Conservation (phyloP, 2,329 filamentous ascomycete species). For the Verticillium zaregamsianum region DNA sequence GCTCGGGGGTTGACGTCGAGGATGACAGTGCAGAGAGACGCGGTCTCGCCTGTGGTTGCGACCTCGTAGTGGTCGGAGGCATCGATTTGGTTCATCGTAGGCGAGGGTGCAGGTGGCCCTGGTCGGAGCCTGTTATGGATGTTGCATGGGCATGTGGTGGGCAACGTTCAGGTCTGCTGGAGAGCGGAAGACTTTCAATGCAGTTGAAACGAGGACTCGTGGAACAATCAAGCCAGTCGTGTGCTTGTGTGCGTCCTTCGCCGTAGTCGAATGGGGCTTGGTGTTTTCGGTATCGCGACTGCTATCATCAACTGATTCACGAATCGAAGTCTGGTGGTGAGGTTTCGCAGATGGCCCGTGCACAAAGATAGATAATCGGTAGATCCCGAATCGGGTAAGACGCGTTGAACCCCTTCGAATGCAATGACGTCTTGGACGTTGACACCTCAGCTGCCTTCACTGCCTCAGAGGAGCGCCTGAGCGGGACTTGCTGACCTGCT, state of each 20-base stretch:
- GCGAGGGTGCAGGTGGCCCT: not conserved
- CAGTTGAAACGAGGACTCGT: not conserved
- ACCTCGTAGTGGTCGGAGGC: conserved; percentile 58
- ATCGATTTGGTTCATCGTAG: conserved; percentile 51
- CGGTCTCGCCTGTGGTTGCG: conserved; percentile 51
- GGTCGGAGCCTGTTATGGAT: not conserved
- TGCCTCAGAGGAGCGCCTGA: not conserved
- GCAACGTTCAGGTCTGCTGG: not conserved
- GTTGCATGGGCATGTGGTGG: not conserved
- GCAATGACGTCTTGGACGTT: not conserved
- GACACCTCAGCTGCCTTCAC: not conserved
- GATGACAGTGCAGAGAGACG: conserved; percentile 84
- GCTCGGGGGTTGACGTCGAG: conserved; percentile 96
- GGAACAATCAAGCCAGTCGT: not conserved
- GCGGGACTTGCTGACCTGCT: not conserved
- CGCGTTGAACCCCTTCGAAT: not conserved
- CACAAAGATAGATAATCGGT: not conserved
- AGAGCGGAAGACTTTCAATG: no score
- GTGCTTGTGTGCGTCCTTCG: not conserved
- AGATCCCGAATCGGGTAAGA: not conserved
- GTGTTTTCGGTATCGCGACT: not conserved
- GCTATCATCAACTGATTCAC: not conserved
- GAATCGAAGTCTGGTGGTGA: not conserved
- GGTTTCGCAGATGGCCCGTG: not conserved
- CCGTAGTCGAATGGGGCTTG: not conserved